These are phyloP conservation scores for Aspergillus sojae DNA, from an alignment of 2,329 filamentous ascomycete genomes.

Conservation along the genomic window DNA sequence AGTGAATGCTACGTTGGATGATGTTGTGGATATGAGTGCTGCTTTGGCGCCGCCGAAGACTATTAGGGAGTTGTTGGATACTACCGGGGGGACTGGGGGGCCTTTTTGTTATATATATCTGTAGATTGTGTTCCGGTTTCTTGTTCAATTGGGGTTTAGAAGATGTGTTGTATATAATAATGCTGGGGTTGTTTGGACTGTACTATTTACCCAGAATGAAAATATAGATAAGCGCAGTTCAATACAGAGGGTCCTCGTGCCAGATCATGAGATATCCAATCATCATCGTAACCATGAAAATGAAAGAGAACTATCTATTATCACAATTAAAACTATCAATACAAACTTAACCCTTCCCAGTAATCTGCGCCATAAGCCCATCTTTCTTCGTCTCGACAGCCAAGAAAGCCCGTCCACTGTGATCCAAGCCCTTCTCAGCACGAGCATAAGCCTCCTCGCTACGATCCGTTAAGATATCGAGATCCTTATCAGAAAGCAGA, in stretches of 20 bases:
- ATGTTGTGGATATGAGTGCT: slow-evolving; percentile 24
- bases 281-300: not conserved
- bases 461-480: slow-evolving; percentile 78
- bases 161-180: not conserved
- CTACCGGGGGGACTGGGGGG: slow-evolving; percentile 22
- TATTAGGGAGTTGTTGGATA: slow-evolving; percentile 24
- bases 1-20: slow-evolving; percentile 28
- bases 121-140: not conserved
- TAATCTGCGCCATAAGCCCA: slow-evolving; percentile 35
- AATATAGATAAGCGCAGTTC: not conserved
- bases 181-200: not conserved
- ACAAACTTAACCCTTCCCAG: slow-evolving; percentile 8
- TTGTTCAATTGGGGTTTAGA: too few species aligned
- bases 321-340: not conserved
- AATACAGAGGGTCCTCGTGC: not conserved
- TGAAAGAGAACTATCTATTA: not conserved
- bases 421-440: slow-evolving; percentile 76
- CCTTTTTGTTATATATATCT: slow-evolving; percentile 31
- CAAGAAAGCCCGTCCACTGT: slow-evolving; percentile 59
- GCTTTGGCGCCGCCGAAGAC: slow-evolving; percentile 17
- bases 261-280: not conserved
- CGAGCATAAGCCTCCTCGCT: slow-evolving; percentile 67
- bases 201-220: not conserved
- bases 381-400: slow-evolving; percentile 78
- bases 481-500: slow-evolving; percentile 73